These are phyloP conservation scores for Rhodotorula kratochvilovae DNA, from an alignment of 768 basidiomycete genomes.

Conservation along the genomic window DNA sequence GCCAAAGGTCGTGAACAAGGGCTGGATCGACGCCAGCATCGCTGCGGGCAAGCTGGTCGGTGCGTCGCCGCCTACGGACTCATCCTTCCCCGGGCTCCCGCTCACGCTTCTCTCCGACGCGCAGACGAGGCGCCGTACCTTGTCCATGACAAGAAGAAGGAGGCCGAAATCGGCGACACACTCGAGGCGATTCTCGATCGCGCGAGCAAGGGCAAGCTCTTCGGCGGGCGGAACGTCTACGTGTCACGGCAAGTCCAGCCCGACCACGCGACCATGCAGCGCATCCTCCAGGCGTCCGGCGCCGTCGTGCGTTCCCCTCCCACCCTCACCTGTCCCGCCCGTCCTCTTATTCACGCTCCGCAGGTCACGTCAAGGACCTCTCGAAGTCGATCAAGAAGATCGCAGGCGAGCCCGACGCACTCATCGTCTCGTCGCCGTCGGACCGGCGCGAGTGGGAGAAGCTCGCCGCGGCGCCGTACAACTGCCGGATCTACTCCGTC, in stretches of 20 bases:
- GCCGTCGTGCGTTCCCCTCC: slow-evolving; percentile 57
- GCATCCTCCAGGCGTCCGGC: slow-evolving; percentile 65
- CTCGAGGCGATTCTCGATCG: slow-evolving; percentile 60
- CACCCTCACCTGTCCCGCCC: too few species aligned
- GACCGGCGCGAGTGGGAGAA: slow-evolving; percentile 26
- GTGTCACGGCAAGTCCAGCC: slow-evolving; percentile 63
- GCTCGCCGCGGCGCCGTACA: slow-evolving; percentile 5
- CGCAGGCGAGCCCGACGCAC: not conserved
- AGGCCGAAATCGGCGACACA: slow-evolving; percentile 64
- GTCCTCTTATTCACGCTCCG: too few species aligned
- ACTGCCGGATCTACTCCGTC: slow-evolving; percentile 20
- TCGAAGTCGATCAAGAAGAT: slow-evolving; percentile 16
- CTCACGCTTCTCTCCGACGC: not conserved
- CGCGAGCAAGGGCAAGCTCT: slow-evolving; percentile 60
- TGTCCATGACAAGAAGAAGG: slow-evolving; percentile 60
- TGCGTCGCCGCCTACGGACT: slow-evolving; percentile 49
- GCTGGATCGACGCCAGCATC: slow-evolving; percentile 66
- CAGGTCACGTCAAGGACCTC: slow-evolving; percentile 14
- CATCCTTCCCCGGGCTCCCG: not conserved
- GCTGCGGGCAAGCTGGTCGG: slow-evolving; percentile 60
- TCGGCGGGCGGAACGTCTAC: slow-evolving; percentile 67
- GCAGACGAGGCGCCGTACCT: slow-evolving; percentile 63
- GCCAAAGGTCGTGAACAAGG: slow-evolving; percentile 60
- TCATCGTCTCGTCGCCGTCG: slow-evolving; percentile 11
- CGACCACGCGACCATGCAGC: slow-evolving; percentile 58